A percentile compares a stretch with the other conserved stretches of the same genome.
Evolutionary conservation across 2,329 filamentous ascomycete genomes (phyloP).

Genomic region (Colletotrichum euphorbiae): DNA sequence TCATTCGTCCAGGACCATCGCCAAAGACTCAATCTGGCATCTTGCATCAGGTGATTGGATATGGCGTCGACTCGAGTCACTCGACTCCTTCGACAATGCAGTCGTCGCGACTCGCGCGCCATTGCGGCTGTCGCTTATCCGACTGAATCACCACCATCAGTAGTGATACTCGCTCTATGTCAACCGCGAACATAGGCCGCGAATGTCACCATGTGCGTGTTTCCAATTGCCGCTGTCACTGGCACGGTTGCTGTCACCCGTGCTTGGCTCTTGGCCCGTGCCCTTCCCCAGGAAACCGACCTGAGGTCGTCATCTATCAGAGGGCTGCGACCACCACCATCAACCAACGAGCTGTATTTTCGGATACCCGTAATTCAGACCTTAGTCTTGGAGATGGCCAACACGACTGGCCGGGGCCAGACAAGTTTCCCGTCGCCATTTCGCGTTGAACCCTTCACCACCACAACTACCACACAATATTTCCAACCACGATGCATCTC

Average conservation of each 20-base stretch:
- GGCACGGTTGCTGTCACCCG: not conserved
- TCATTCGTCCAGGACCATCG: conserved; percentile 4
- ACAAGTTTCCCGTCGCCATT: too few species aligned
- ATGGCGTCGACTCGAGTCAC: not conserved
- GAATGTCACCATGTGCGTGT: conserved; percentile 24
- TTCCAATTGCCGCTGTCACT: conserved; percentile 36
- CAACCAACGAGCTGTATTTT: not conserved
- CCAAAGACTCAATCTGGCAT: not conserved
- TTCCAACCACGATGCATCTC: not conserved
- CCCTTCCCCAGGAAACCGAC: conserved; percentile 2
- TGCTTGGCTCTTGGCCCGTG: conserved; percentile 12
- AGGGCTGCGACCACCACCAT: conserved; percentile 30
- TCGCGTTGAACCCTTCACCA: not conserved
- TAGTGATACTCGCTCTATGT: conserved; percentile 1
- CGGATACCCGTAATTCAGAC: not conserved
- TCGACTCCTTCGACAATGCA: not conserved
- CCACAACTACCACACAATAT: too few species aligned
- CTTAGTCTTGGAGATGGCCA: not conserved
- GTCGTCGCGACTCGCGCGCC: conserved; percentile 20
- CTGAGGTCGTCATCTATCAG: conserved; percentile 15
- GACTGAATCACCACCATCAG: conserved; percentile 14
- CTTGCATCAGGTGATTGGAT: not conserved
- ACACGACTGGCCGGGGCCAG: not conserved
- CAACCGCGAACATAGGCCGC: conserved; percentile 15
- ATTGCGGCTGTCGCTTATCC: conserved; percentile 31